Evolutionary conservation across 768 basidiomycete species (phyloP).

Genomic region (Rhodotorula diobovata): DNA sequence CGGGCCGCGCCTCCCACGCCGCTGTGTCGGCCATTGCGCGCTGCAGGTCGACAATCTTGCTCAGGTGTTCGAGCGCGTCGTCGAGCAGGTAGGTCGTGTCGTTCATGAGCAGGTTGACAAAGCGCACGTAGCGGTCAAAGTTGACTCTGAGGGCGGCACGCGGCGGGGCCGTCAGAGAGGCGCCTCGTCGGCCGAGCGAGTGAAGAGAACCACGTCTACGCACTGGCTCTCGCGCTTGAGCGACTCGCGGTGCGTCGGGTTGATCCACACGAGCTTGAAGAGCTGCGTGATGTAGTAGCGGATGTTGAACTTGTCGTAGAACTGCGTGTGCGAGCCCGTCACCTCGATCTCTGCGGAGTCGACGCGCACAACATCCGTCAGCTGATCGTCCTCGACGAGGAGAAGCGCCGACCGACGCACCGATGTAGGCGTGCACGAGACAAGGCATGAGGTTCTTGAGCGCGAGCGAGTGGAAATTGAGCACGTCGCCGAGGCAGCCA

Average conservation of each 20-base stretch:
- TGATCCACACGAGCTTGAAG: conserved; percentile 85
- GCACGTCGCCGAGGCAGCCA: conserved; percentile 71
- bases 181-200: too few relatives aligned
- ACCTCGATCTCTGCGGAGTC: conserved; percentile 76
- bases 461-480: conserved; percentile 79
- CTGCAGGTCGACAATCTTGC: conserved; percentile 82
- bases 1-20: conserved; percentile 64
- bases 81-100: conserved; percentile 98
- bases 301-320: conserved; percentile 83
- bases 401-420: too few relatives aligned
- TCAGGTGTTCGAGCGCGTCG: conserved; percentile 82
- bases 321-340: conserved; percentile 95
- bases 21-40: conserved; percentile 71
- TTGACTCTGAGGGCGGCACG: conserved; percentile 54
- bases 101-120: conserved; percentile 97
- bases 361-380: too few relatives aligned
- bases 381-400: too few relatives aligned
- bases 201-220: conserved; percentile 39
- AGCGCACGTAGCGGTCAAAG: conserved; percentile 87
- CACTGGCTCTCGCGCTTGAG: conserved; percentile 74
- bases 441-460: conserved; percentile 84
- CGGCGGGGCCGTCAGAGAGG: not conserved
- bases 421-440: conserved; percentile 89
- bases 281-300: conserved; percentile 63
- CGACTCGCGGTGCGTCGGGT: conserved; percentile 78